phyloP scores from a whole-genome alignment of 352 stramenopile genomes.

The Achlya hypogyna region DNA sequence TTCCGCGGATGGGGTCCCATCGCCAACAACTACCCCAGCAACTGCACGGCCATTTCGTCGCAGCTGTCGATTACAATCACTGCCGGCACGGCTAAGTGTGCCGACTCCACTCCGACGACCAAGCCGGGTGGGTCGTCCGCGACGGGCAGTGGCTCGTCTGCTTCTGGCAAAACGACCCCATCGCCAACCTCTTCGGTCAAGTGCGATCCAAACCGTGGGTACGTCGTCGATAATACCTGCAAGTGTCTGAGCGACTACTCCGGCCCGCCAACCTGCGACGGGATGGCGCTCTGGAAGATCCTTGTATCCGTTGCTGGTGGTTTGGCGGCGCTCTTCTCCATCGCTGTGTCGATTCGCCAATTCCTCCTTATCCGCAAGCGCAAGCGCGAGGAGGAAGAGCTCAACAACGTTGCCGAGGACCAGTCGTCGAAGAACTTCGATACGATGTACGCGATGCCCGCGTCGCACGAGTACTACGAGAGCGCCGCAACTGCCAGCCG shows the following conservation, averaged over 20 bases:
- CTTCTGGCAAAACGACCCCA: no score
- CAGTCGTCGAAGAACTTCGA: constrained; percentile 9
- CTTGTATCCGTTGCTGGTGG: constrained; percentile 18
- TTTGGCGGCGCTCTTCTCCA: constrained; percentile 13
- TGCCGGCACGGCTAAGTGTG: neutral
- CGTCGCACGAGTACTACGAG: neutral
- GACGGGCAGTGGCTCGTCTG: neutral
- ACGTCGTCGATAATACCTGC: constrained; percentile 3
- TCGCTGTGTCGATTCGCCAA: constrained; percentile 15
- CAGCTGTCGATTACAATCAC: constrained; percentile 10
- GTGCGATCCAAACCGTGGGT: constrained; percentile 7
- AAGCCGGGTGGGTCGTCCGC: neutral
- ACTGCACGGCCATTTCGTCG: constrained; percentile 7
- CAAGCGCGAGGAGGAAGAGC: constrained; percentile 10
- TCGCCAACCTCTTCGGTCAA: no score
- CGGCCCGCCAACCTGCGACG: neutral
- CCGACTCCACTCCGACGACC: neutral
- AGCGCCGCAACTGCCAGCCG: neutral
- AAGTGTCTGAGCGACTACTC: constrained; percentile 12
- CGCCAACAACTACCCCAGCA: neutral
- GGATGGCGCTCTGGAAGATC: constrained; percentile 15
- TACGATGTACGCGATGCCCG: neutral
- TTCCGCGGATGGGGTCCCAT: constrained; percentile 7
- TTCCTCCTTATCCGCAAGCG: constrained; percentile 10
- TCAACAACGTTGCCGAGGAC: neutral